Evolutionary conservation across 2,329 filamentous ascomycete species (phyloP).

Genomic region (Xylaria multiplex): DNA sequence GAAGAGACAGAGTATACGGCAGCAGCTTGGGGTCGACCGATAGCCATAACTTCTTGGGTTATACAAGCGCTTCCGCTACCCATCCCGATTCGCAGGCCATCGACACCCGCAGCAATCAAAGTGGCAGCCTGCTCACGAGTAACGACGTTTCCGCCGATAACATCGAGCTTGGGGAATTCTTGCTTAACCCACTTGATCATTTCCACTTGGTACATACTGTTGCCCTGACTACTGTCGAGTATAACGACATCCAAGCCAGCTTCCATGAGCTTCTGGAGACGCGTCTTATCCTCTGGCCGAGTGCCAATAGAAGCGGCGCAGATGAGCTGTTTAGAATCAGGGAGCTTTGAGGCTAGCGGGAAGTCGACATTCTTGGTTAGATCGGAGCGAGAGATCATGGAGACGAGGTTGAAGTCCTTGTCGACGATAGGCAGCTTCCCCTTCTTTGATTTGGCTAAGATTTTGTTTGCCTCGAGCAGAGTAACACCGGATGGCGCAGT

Average conservation of each 20-base stretch:
- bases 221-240: conserved; percentile 95
- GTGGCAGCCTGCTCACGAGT: conserved; percentile 94
- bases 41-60: conserved; percentile 99
- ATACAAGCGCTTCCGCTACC: conserved; percentile 98
- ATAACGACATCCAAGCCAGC: conserved; percentile 95
- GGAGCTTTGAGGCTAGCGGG: conserved; percentile 93
- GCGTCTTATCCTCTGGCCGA: conserved; percentile 88
- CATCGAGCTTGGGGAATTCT: conserved; percentile 85
- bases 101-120: conserved; percentile 91
- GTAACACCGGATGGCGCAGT: conserved; percentile 86
- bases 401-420: conserved; percentile 83
- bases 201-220: conserved; percentile 97
- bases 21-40: conserved; percentile 93
- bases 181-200: conserved; percentile 98
- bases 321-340: conserved; percentile 96
- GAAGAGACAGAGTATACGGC: conserved; percentile 89
- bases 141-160: conserved; percentile 98
- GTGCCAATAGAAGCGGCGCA: conserved; percentile 96
- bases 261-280: conserved; percentile 88
- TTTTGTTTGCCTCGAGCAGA: conserved; percentile 88
- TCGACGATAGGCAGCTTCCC: conserved; percentile 96
- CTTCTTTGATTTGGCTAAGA: conserved; percentile 96
- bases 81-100: conserved; percentile 98
- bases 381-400: conserved; percentile 92
- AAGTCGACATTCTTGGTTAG: conserved; percentile 99